A percentile compares a stretch with the other conserved stretches of the same genome.
phyloP scores from a whole-genome alignment of 2,329 filamentous ascomycete species.

The Teratosphaeria nubilosa region DNA sequence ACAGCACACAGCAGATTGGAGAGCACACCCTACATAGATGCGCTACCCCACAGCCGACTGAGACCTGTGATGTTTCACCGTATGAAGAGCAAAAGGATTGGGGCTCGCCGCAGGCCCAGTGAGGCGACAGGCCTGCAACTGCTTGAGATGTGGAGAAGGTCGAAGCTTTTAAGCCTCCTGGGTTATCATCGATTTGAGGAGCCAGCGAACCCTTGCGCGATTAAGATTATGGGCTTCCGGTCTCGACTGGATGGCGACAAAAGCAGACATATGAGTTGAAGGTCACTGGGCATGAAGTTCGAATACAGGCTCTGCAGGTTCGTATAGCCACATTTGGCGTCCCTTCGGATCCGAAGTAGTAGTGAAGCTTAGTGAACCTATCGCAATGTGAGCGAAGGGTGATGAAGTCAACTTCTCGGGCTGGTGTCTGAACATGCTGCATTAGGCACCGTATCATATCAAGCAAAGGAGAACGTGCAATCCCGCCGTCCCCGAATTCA shows the following conservation, averaged over 20 bases:
- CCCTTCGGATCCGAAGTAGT: not conserved
- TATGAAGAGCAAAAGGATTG: no score
- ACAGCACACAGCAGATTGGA: no score
- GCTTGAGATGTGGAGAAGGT: not conserved
- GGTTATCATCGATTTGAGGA: not conserved
- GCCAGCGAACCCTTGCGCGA: not conserved
- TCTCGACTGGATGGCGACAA: not conserved
- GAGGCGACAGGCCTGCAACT: not conserved
- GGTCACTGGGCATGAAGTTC: not conserved
- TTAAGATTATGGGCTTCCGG: not conserved
- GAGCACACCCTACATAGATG: no score
- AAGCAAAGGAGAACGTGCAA: not conserved
- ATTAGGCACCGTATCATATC: not conserved
- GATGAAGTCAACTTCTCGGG: not conserved
- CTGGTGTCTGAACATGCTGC: not conserved
- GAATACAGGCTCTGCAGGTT: not conserved
- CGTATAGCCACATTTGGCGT: not conserved
- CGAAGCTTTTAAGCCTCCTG: not conserved
- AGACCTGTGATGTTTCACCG: no score
- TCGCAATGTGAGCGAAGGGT: not conserved
- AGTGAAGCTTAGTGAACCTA: no score
- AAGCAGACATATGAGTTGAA: not conserved
- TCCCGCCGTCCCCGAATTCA: not conserved
- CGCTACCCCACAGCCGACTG: no score
- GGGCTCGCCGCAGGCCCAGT: not conserved